These are phyloP conservation scores for Cunninghamia lanceolata DNA, from an alignment of 75 land plant genomes.

Conservation along the genomic window DNA sequence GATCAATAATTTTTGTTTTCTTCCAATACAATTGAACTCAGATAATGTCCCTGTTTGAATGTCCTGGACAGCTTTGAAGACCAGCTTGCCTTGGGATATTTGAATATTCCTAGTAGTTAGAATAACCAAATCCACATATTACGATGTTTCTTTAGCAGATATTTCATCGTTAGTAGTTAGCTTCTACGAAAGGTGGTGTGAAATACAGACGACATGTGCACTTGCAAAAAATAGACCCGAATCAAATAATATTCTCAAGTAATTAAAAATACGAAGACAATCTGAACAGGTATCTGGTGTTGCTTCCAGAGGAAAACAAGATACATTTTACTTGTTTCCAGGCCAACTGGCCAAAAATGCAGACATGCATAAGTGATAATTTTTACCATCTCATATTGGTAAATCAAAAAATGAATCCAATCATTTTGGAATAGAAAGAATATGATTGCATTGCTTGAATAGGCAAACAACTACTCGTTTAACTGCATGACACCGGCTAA, in stretches of 20 bases:
- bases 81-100: too few species aligned
- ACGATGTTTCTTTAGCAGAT: too few species aligned
- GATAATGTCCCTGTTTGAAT: too few species aligned
- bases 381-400: background rate
- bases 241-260: background rate
- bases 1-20: too few species aligned
- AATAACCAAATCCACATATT: too few species aligned
- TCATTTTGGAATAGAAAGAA: background rate
- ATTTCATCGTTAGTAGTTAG: background rate
- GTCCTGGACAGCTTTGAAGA: too few species aligned
- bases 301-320: background rate
- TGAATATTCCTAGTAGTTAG: too few species aligned
- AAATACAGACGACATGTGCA: background rate
- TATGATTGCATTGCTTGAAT: background rate
- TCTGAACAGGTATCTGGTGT: background rate
- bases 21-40: too few species aligned
- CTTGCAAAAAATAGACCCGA: background rate
- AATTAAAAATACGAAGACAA: background rate
- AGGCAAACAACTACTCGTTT: background rate
- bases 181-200: background rate
- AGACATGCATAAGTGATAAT: background rate
- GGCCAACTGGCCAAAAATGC: background rate
- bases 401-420: background rate
- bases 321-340: background rate
- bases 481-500: background rate